Evolutionary conservation across 495 filamentous ascomycete genomes (phyloP), one percentile per base, ranked within the genome.

Genomic region (Saxophila tyrrhenica): DNA sequence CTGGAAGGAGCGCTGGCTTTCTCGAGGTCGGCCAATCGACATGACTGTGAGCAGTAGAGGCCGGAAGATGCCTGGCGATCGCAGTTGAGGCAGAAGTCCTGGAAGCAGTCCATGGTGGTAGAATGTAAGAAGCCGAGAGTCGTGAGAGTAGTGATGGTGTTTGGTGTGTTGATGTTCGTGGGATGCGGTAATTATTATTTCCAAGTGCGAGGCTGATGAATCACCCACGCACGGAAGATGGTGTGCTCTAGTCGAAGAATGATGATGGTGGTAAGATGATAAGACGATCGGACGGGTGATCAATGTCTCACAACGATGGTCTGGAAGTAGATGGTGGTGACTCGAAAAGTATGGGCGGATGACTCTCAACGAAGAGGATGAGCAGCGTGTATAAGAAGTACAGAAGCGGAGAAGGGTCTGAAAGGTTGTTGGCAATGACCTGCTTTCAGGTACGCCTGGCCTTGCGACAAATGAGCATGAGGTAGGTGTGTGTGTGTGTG

Each of bases 31-130:
- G 87, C 85, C 43, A 96, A 75, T 41, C 88, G 80, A 74, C 91
- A 97, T 22, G 85, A 80, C 73, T 97, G 89, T 23, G 89, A 94
- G 80, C 91, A 97, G 72, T 95, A 97, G 23, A 80, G 74, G 56
- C 78, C 78, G 56, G 84, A 85, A 20, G 73, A 62, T 52, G 84
- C 92, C 70, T 94, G 87, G 68, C 82, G 81, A 70, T 96, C 91
- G 75, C 91, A 97, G 75, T 83, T 82, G 55, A 97, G 82, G 73
- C 91, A 97, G 78, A 86, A 95, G 69, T 95, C 87, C 59, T 81
- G 85, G 58, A 84, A 88, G 89, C 91, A 96, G 58, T 82, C 82
- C 66, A 87, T 83, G 9, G 13, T 17, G 9, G 9, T 8, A 11
- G 42, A 8, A 21, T 45, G 42, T 10, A 21, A 45, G 9, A 8